Base-by-base conservation (phyloP, 306 rosid species). In the Cajanus cajan region DNA sequence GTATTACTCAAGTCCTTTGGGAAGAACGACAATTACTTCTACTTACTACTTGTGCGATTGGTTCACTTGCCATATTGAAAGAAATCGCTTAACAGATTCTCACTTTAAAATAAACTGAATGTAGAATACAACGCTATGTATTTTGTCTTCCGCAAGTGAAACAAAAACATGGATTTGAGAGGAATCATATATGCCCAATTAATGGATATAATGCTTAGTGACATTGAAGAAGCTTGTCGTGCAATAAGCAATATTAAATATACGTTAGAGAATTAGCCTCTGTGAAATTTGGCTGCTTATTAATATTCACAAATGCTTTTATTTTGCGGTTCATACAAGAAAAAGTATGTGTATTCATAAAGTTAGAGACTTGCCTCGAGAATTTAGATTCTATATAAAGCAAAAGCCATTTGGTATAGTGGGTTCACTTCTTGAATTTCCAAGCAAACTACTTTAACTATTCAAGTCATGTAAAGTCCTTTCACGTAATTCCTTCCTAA, bases 171-270 rank as follows among this genome's bases (percentile, higher is more conserved):
- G 36, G 13, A 13, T 54, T 54, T 58, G 15, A 74, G 12, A 44
- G 61, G 59, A 44, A 61, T 59, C 33, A 59, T 61, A 10, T 13
- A n/a, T 9, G 10, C 15, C 41, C 16, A 10, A 18, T 28, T 28
- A 28, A 28, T 18, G 15, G 25, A 39, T 15, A 22, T 39, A 34
- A 40, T 24, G 6, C 57, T 11, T 79, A 76, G 78, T 43, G 68
- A 84, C 82, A 33, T 64, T 71, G 65, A 74, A 69, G 78, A 77
- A 73, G 87, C 75, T 41, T 34, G 80, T 62, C 48, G 41, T 68
- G 78, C 25, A 36, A 66, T 15, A 74, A 66, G 58, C 41, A 54
- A 36, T 15, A 51, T 19, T 14, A 51, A 16, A 12, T 21, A 40
- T 15, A 44, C 11, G 7, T 22, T 24, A 68, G 10, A 31, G 59